These are phyloP conservation scores for Penicillium roqueforti DNA, from an alignment of 495 filamentous ascomycete species.

Conservation along the genomic window DNA sequence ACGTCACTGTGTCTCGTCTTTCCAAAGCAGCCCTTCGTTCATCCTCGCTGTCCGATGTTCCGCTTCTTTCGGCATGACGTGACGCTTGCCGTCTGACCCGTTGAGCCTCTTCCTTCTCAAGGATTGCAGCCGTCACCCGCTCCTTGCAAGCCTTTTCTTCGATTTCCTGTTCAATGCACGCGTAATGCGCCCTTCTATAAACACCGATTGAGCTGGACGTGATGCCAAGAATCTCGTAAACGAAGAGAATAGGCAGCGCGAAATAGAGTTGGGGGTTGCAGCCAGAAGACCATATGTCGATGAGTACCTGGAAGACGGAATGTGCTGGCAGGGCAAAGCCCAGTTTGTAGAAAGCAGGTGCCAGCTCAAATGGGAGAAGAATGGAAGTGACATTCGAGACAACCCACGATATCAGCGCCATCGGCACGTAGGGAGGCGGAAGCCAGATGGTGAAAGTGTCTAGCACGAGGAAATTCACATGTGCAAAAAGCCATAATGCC, in stretches of 20 bases:
- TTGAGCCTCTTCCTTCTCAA: constrained; percentile 1
- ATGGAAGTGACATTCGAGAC: constrained; percentile 45
- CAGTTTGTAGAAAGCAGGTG: constrained; percentile 44
- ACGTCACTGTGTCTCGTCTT: constrained; percentile 7
- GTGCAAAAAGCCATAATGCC: constrained; percentile 48
- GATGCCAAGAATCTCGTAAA: constrained; percentile 31
- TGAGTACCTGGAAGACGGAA: constrained; percentile 38
- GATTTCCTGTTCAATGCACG: constrained; percentile 30
- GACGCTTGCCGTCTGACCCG: not conserved
- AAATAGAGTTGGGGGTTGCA: constrained; percentile 43
- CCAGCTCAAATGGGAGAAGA: constrained; percentile 45
- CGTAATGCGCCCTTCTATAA: constrained; percentile 38
- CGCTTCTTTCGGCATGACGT: not conserved
- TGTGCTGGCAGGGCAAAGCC: constrained; percentile 48
- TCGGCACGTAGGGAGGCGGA: constrained; percentile 38
- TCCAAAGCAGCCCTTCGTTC: not conserved
- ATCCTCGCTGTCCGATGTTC: not conserved
- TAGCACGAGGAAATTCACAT: constrained; percentile 47
- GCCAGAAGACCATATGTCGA: constrained; percentile 47
- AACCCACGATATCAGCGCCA: constrained; percentile 48
- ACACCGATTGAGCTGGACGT: constrained; percentile 33
- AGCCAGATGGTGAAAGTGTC: constrained; percentile 47
- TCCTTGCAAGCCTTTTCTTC: constrained; percentile 24
- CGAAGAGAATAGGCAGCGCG: constrained; percentile 44
- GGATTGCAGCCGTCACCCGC: constrained; percentile 27